Percentiles rank a stretch among this genome's conserved stretches.
Evolutionary conservation across 371 early-diverging fungal species (phyloP).

Genomic region (Chytridiales sp.): DNA sequence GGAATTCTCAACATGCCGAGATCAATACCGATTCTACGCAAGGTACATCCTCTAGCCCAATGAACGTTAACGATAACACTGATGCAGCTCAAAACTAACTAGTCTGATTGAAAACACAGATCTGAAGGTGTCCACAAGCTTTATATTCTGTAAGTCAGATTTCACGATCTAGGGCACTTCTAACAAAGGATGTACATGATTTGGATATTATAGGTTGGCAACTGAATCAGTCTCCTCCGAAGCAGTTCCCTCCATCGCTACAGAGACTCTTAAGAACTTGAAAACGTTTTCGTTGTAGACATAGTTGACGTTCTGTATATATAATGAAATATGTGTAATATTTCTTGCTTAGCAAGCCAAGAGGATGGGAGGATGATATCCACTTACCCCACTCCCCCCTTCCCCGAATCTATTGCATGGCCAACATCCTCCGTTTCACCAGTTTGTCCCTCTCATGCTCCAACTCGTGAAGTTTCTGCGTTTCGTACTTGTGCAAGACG

Average conservation of each 20-base stretch:
- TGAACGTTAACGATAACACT: too few relatives aligned
- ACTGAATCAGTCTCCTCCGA: constrained; percentile 40
- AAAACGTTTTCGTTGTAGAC: constrained; percentile 21
- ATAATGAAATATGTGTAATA: neutral
- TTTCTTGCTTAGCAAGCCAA: neutral
- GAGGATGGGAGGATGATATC: neutral
- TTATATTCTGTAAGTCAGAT: constrained; percentile 38
- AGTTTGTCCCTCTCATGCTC: constrained; percentile 34
- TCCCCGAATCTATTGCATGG: neutral
- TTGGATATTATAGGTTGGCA: constrained; percentile 26
- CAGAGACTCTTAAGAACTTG: constrained; percentile 39
- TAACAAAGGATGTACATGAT: neutral
- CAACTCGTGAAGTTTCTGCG: neutral
- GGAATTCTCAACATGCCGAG: constrained; percentile 46
- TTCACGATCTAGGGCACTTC: neutral
- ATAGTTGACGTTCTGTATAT: neutral
- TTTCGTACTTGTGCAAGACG: constrained; percentile 20
- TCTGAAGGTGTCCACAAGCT: constrained; percentile 51
- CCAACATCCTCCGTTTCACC: constrained; percentile 32
- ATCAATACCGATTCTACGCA: constrained; percentile 50
- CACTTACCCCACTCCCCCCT: neutral
- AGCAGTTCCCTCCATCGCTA: constrained; percentile 36
- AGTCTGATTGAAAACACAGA: constrained; percentile 24
- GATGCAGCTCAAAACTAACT: too few relatives aligned
- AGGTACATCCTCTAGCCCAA: constrained; percentile 23